Conservation (phyloP, 148 eudicot genomes). For the Bassia scoparia region DNA sequence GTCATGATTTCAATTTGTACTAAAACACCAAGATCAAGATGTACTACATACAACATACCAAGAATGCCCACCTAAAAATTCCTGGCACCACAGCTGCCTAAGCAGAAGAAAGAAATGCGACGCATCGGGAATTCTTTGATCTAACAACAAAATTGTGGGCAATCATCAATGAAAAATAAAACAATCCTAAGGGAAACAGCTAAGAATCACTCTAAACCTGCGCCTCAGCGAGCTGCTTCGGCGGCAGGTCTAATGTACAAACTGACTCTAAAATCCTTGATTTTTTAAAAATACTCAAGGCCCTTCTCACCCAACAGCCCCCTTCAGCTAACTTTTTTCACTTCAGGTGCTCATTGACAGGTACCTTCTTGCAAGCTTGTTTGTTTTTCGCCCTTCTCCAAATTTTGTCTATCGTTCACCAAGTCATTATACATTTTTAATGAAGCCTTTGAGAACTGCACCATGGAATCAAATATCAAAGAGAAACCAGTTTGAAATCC, state of each 20-base stretch:
- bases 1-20: conserved; percentile 22
- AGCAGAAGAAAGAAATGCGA: conserved; percentile 8
- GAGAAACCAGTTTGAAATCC: conserved; percentile 87
- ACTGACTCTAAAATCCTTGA: conserved; percentile 29
- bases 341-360: conserved; percentile 25
- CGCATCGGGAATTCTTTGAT: conserved; percentile 22
- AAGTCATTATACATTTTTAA: conserved; percentile 65
- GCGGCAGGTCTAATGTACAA: conserved; percentile 52
- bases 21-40: conserved; percentile 9
- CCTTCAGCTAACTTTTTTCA: conserved; percentile 8
- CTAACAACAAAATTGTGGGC: conserved; percentile 51
- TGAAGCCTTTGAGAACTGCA: conserved; percentile 66
- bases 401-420: conserved; percentile 33
- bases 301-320: conserved; percentile 22
- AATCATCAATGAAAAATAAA: conserved; percentile 26
- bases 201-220: conserved; percentile 24
- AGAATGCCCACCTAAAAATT: conserved; percentile 33
- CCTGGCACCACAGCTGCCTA: conserved; percentile 12
- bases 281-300: conserved; percentile 33
- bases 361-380: conserved; percentile 35
- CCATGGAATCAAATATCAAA: conserved; percentile 62
- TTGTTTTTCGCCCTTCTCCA: conserved; percentile 36
- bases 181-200: conserved; percentile 19
- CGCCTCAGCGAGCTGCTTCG: conserved; percentile 88
- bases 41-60: conserved; percentile 29